Evolutionary conservation across 1,139 yeast genomes (phyloP).

Genomic region (Debaryomyces subglobosus): DNA sequence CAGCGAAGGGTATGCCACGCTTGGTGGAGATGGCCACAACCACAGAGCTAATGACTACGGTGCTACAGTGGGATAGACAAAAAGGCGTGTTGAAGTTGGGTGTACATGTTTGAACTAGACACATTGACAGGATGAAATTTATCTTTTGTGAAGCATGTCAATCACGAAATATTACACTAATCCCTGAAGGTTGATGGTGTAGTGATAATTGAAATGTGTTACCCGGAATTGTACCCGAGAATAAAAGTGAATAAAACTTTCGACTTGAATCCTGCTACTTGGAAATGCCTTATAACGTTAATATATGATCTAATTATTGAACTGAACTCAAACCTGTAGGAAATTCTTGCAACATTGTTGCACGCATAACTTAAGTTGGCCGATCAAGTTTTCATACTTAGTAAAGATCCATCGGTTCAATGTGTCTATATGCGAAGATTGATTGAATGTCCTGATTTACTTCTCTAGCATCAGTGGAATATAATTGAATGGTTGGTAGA

Average conservation of each 20-base stretch:
- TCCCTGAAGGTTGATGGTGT: background rate
- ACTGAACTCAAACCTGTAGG: background rate
- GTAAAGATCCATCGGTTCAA: conserved; percentile 45
- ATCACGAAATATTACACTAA: background rate
- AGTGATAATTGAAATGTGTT: background rate
- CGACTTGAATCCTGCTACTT: too few relatives aligned
- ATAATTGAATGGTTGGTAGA: conserved; percentile 8
- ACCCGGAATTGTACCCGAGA: background rate
- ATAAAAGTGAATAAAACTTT: background rate
- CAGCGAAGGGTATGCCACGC: conserved; percentile 32
- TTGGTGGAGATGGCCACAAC: conserved; percentile 38
- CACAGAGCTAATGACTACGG: conserved; percentile 32
- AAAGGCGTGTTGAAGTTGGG: background rate
- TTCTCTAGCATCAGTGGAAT: conserved; percentile 10
- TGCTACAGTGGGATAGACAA: conserved; percentile 16
- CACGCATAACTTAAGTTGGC: conserved; percentile 52
- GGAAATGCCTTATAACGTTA: background rate
- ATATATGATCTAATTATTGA: conserved; percentile 3
- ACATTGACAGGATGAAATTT: background rate
- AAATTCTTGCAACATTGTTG: background rate
- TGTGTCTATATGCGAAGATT: conserved; percentile 56
- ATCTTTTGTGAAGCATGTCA: background rate
- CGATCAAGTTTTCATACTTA: conserved; percentile 31
- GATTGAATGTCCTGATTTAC: conserved; percentile 12
- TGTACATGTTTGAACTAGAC: background rate